A percentile compares a stretch with the other conserved stretches of the same genome.
phyloP scores from a whole-genome alignment of 805 yeast genomes.

The Schwanniomyces yamadae region DNA sequence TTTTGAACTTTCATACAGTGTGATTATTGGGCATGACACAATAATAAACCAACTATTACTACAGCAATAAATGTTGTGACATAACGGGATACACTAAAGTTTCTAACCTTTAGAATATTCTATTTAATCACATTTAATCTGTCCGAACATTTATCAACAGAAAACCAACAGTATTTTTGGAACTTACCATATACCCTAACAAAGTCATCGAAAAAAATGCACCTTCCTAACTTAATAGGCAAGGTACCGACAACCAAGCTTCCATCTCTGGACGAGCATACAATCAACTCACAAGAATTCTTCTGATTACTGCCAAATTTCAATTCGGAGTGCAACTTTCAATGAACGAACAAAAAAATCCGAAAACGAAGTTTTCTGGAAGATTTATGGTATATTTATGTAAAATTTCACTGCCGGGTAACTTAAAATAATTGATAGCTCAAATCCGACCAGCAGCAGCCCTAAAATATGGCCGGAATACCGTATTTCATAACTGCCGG shows the following conservation, averaged over 20 bases:
- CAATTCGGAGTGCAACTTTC: conserved; percentile 42
- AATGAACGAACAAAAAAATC: conserved; percentile 15
- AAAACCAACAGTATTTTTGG: conserved; percentile 19
- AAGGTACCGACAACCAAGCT: conserved; percentile 22
- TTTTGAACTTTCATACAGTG: too few relatives aligned
- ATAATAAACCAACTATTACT: too few relatives aligned
- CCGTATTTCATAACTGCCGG: too few relatives aligned
- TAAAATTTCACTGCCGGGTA: too few relatives aligned
- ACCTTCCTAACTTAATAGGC: conserved; percentile 44
- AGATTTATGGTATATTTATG: conserved; percentile 1
- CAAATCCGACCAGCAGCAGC: too few relatives aligned
- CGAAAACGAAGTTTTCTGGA: conserved; percentile 2
- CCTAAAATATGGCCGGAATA: too few relatives aligned
- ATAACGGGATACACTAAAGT: conserved; percentile 46
- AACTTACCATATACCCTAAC: conserved; percentile 12
- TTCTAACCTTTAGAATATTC: conserved; percentile 37
- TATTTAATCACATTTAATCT: conserved; percentile 41
- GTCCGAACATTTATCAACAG: conserved; percentile 35
- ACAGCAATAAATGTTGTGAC: conserved; percentile 42
- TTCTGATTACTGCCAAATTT: conserved; percentile 29
- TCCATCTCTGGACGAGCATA: conserved; percentile 19
- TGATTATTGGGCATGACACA: too few relatives aligned
- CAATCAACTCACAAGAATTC: conserved; percentile 5
- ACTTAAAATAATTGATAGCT: too few relatives aligned
- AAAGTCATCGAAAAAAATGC: conserved; percentile 10